Evolutionary conservation across 306 rosid genomes (phyloP).

Genomic region (Myrica gale): DNA sequence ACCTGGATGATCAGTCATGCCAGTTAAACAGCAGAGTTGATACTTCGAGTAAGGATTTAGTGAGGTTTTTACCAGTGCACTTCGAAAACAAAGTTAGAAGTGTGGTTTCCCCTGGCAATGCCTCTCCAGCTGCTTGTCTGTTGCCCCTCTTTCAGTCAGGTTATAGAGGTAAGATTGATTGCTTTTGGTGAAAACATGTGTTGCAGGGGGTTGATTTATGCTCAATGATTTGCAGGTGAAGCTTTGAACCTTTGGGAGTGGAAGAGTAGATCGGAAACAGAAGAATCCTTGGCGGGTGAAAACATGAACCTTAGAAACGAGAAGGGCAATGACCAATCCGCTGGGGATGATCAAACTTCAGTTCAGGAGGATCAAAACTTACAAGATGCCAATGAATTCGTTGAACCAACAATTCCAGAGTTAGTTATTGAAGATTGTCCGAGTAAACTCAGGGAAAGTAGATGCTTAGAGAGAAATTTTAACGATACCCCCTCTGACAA

Average conservation of each 20-base stretch:
- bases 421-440: not conserved
- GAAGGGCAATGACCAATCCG: slow-evolving; percentile 7
- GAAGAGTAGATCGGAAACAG: slow-evolving; percentile 10
- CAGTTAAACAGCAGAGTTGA: not conserved
- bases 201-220: not conserved
- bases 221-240: slow-evolving; percentile 14
- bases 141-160: not conserved
- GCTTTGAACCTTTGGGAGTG: slow-evolving; percentile 2
- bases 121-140: not conserved
- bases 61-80: not conserved
- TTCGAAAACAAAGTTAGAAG: not conserved
- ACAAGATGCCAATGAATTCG: not conserved
- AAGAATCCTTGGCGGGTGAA: slow-evolving; percentile 2
- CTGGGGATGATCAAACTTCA: slow-evolving; percentile 5
- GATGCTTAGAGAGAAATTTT: not conserved
- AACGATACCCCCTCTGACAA: not conserved
- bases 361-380: slow-evolving; percentile 9
- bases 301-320: not conserved
- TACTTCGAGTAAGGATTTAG: not conserved
- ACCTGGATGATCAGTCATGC: slow-evolving; percentile 4
- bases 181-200: not conserved
- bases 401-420: not conserved
- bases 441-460: not conserved
- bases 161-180: not conserved
- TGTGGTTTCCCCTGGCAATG: not conserved